Percentiles rank a stretch among this genome's conserved stretches.
phyloP scores from a whole-genome alignment of 805 yeast genomes.

The Kazachstania martiniae region DNA sequence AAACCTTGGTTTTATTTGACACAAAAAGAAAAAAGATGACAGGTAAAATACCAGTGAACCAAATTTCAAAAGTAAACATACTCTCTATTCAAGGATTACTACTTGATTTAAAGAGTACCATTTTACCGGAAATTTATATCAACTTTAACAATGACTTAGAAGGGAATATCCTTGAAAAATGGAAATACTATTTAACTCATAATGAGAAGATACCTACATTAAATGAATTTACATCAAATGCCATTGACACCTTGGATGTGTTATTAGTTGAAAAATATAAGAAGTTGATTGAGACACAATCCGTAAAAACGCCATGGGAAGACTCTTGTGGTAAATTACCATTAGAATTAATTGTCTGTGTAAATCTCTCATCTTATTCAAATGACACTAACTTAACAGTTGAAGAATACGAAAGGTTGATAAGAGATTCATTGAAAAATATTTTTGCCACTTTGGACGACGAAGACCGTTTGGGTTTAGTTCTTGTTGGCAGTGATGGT shows the following conservation, averaged over 20 bases:
- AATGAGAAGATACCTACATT: slow-evolving; percentile 11
- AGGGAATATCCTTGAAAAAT: slow-evolving; percentile 28
- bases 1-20: slow-evolving; percentile 12
- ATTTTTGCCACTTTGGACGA: slow-evolving; percentile 21
- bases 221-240: slow-evolving; percentile 40
- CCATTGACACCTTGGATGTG: slow-evolving; percentile 34
- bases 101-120: slow-evolving; percentile 31
- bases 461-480: slow-evolving; percentile 37
- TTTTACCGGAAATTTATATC: slow-evolving; percentile 35
- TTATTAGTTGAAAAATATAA: slow-evolving; percentile 5
- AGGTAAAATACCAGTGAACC: slow-evolving; percentile 33
- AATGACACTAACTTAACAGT: too few species aligned
- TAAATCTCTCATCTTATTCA: slow-evolving; percentile 24
- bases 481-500: slow-evolving; percentile 38
- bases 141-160: slow-evolving; percentile 21
- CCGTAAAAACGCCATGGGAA: slow-evolving; percentile 11
- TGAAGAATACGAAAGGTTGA: slow-evolving; percentile 25
- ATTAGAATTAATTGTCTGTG: slow-evolving; percentile 33
- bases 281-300: neutral
- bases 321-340: slow-evolving; percentile 16
- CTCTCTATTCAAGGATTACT: slow-evolving; percentile 21
- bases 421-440: slow-evolving; percentile 15
- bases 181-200: slow-evolving; percentile 29
- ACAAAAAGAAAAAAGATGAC: slow-evolving; percentile 18
- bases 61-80: slow-evolving; percentile 26